These are phyloP conservation scores for Coniochaeta sp. DNA, from an alignment of 2,329 filamentous ascomycete species.

Conservation along the genomic window DNA sequence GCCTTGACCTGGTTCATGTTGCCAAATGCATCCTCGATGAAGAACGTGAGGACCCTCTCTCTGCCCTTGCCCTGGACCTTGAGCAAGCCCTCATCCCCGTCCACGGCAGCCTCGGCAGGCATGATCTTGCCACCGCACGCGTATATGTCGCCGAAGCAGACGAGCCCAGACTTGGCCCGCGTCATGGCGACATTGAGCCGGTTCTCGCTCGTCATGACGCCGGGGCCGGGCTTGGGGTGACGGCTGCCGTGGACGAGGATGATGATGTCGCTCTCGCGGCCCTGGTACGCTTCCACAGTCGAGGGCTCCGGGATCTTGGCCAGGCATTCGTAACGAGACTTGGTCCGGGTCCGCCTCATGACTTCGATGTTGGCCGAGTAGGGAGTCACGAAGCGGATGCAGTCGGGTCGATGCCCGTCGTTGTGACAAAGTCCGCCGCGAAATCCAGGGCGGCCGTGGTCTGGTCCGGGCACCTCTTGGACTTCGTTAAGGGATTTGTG, in stretches of 20 bases:
- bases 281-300: slow-evolving; percentile 16
- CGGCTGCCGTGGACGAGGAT: slow-evolving; percentile 14
- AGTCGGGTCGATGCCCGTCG: neutral
- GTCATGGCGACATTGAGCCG: slow-evolving; percentile 14
- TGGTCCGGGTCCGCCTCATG: slow-evolving; percentile 6
- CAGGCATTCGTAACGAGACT: slow-evolving; percentile 8
- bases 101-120: neutral
- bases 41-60: neutral
- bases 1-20: neutral
- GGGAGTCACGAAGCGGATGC: neutral
- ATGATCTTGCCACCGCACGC: neutral
- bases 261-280: slow-evolving; percentile 14
- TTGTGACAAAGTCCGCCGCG: too few species aligned
- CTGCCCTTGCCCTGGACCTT: neutral
- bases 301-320: slow-evolving; percentile 4
- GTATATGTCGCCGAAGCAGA: slow-evolving; percentile 16
- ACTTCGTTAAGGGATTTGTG: slow-evolving; percentile 1
- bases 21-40: neutral
- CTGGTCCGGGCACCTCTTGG: slow-evolving; percentile 10
- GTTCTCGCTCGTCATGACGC: slow-evolving; percentile 9
- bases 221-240: slow-evolving; percentile 4
- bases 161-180: slow-evolving; percentile 9
- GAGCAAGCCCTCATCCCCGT: neutral
- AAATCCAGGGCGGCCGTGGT: slow-evolving; percentile 8
- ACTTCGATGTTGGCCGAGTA: slow-evolving; percentile 3